These are phyloP conservation scores for Daphne laureola DNA, from an alignment of 441 rosid genomes.

Conservation along the genomic window DNA sequence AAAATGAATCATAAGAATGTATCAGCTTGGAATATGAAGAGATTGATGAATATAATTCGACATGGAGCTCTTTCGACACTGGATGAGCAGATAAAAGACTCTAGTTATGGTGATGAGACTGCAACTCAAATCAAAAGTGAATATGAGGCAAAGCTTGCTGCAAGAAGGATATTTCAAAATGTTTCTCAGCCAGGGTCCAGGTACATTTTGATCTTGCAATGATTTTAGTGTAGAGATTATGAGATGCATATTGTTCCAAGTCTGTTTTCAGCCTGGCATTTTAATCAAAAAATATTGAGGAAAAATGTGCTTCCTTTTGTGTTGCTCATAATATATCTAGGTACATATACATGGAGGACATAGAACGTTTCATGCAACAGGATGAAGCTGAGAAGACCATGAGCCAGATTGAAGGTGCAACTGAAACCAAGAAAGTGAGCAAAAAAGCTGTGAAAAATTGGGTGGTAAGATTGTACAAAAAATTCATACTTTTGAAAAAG, in stretches of 20 bases:
- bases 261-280: no score
- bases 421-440: constrained; percentile 33
- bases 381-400: constrained; percentile 48
- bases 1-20: constrained; percentile 48
- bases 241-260: neutral
- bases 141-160: constrained; percentile 49
- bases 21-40: constrained; percentile 70
- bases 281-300: neutral
- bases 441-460: constrained; percentile 50
- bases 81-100: constrained; percentile 45
- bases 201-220: constrained; percentile 20
- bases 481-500: neutral
- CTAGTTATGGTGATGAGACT: constrained; percentile 39
- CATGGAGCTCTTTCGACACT: constrained; percentile 46
- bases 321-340: constrained; percentile 15
- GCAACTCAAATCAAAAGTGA: constrained; percentile 44
- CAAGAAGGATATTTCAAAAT: constrained; percentile 46
- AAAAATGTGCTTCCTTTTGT: neutral
- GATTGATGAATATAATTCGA: constrained; percentile 44
- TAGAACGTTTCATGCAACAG: constrained; percentile 41
- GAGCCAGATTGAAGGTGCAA: constrained; percentile 42
- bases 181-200: constrained; percentile 50
- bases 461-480: constrained; percentile 39
- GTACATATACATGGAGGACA: constrained; percentile 36
- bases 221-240: no score